A percentile compares a stretch with the other conserved stretches of the same genome.
These are phyloP conservation scores for Macrophomina phaseolina DNA, from an alignment of 2,329 filamentous ascomycete genomes.

Conservation along the genomic window DNA sequence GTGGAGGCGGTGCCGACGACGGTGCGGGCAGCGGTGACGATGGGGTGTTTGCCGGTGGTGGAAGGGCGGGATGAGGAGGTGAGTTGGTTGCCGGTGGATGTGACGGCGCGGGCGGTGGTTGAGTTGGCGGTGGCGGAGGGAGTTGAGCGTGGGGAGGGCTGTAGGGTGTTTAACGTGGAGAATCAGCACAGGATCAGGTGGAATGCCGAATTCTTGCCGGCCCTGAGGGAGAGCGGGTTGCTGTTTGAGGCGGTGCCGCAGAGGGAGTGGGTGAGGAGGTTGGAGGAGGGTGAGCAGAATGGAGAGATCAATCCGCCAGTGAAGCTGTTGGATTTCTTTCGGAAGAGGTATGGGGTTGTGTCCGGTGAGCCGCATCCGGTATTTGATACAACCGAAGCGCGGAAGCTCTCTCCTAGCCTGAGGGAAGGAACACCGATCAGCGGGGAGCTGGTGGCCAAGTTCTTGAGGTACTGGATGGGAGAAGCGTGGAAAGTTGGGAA, in stretches of 20 bases:
- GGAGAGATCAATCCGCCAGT: conserved; percentile 54
- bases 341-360: conserved; percentile 54
- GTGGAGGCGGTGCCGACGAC: conserved; percentile 58
- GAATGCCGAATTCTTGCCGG: conserved; percentile 60
- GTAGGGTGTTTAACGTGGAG: conserved; percentile 57
- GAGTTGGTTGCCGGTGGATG: conserved; percentile 21
- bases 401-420: conserved; percentile 12
- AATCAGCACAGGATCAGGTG: conserved; percentile 58
- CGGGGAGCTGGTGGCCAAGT: conserved; percentile 12
- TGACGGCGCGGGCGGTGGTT: conserved; percentile 11
- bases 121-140: conserved; percentile 8
- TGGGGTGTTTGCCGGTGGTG: conserved; percentile 51
- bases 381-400: conserved; percentile 9
- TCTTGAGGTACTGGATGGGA: conserved; percentile 19
- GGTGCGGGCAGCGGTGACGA: conserved; percentile 52
- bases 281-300: conserved; percentile 52
- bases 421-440: not conserved
- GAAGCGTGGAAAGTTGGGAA: not conserved
- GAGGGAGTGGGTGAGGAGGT: conserved; percentile 25
- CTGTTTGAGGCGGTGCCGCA: conserved; percentile 22
- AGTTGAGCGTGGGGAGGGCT: not conserved
- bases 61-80: conserved; percentile 10
- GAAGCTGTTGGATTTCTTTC: conserved; percentile 61
- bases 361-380: conserved; percentile 6
- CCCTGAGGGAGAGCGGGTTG: conserved; percentile 50